Percentiles rank a stretch among this genome's conserved stretches.
Evolutionary conservation across 1,284 basidiomycete genomes (phyloP).

Genomic region (Microbotryomycetes sp.): DNA sequence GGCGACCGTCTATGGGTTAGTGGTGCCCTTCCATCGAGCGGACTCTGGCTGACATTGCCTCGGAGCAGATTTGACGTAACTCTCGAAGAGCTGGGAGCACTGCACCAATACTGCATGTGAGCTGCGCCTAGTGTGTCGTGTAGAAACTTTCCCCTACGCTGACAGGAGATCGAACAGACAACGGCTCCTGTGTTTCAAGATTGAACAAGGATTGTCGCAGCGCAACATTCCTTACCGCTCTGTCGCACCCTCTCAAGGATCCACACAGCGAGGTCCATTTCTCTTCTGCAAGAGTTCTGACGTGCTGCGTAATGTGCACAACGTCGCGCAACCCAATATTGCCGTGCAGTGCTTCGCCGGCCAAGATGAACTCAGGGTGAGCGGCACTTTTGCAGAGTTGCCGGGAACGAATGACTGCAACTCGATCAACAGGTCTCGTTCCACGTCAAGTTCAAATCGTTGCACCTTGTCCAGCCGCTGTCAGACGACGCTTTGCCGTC

Average conservation of each 20-base stretch:
- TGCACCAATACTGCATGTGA: constrained; percentile 74
- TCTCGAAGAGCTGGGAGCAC: constrained; percentile 58
- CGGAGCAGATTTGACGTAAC: constrained; percentile 62
- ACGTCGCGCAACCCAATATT: background rate
- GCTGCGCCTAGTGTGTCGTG: constrained; percentile 18
- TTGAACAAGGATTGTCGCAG: constrained; percentile 77
- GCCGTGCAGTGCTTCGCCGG: constrained; percentile 4
- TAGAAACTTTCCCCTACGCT: background rate
- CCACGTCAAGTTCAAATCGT: background rate
- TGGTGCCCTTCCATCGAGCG: too few relatives aligned
- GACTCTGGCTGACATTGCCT: too few relatives aligned
- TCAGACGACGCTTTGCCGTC: background rate
- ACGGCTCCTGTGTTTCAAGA: constrained; percentile 77
- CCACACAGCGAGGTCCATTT: constrained; percentile 2
- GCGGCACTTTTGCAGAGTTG: background rate
- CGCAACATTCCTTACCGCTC: constrained; percentile 69
- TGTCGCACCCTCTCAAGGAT: constrained; percentile 47
- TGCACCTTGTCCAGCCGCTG: background rate
- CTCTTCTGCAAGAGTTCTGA: background rate
- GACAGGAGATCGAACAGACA: constrained; percentile 50
- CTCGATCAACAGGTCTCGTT: background rate
- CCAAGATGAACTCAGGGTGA: constrained; percentile 2
- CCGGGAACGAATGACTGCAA: background rate
- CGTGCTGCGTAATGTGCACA: background rate
- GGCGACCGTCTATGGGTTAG: too few relatives aligned